phyloP scores from a whole-genome alignment of 1,284 basidiomycete species.

The Cryptococcus sp. region DNA sequence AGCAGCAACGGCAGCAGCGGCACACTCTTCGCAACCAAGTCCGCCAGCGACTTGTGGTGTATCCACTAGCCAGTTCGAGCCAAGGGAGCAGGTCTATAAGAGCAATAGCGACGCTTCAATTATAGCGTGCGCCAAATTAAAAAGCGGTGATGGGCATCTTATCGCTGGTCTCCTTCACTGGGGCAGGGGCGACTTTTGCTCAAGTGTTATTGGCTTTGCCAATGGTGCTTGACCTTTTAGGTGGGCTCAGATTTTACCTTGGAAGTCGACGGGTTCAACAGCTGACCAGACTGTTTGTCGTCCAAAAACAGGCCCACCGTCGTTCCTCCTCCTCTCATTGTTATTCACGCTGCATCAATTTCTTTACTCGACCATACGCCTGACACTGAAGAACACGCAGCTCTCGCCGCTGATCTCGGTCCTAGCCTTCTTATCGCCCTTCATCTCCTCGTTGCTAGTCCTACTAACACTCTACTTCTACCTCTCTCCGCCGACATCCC shows the following conservation, averaged over 20 bases:
- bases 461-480: constrained; percentile 46
- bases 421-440: constrained; percentile 46
- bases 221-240: constrained; percentile 48
- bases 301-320: constrained; percentile 45
- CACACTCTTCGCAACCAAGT: too few species aligned
- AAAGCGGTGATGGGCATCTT: constrained; percentile 18
- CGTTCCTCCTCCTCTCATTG: constrained; percentile 53
- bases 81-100: too few species aligned
- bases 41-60: too few species aligned
- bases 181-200: constrained; percentile 47
- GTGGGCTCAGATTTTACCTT: constrained; percentile 19
- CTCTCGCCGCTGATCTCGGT: constrained; percentile 47
- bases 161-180: constrained; percentile 34
- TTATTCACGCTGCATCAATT: constrained; percentile 51
- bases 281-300: background rate
- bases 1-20: too few species aligned
- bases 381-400: constrained; percentile 48
- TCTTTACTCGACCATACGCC: constrained; percentile 49
- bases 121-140: too few species aligned
- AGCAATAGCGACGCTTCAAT: too few species aligned
- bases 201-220: constrained; percentile 50
- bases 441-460: constrained; percentile 41
- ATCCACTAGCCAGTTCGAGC: too few species aligned
- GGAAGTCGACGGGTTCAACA: background rate
- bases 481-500: constrained; percentile 33